Evolutionary conservation across 1,139 yeast species (phyloP), one percentile per base, ranked within the genome.

Genomic region (Pichia inconspicua): DNA sequence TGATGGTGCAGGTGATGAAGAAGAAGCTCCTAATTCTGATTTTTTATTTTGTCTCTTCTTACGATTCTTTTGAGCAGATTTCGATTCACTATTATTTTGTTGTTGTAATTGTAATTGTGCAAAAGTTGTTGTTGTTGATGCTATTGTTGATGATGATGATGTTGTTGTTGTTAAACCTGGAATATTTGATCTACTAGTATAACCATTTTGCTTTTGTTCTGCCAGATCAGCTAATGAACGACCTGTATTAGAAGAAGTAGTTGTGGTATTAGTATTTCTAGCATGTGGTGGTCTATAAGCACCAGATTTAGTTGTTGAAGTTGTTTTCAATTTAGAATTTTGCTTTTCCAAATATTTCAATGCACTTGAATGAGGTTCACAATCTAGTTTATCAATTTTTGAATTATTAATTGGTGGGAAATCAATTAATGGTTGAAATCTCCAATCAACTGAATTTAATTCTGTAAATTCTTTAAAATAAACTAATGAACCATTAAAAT

Each of bases 371-470:
- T 90, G 94, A 9, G 92, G 79, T 25, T 88, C 85, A 32, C 83
- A 76, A 28, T 80, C 66, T 57, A 75, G 83, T 40, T 72, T 69
- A 37, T 56, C 53, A 2, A 52, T 41, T 46, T 55, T 58, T 8
- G 57, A 49, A 9, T 45, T 47, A 10, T 48, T 40, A 49, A 62
- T 59, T 30, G 78, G 74, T 28, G 94, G 89, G 69, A 81, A 85
- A 48, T 69, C 62, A 32, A 70, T 68, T 48, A 82, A 68, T 12
- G 74, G 68, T 61, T 82, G 85, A n/a, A 89, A 90, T 66, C 90
- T 80, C 98, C 98, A 94, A 47, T 80, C 80, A 50, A 85, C 89
- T 40, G 85, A 71, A 61, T 78, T 78, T 55, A 94, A 78, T 70
- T 92, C 98, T 47, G 75, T 78, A 66, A 80, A 88, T 56, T 89